These are phyloP conservation scores for Suillus subalutaceus DNA, from an alignment of 768 basidiomycete genomes.

Conservation along the genomic window DNA sequence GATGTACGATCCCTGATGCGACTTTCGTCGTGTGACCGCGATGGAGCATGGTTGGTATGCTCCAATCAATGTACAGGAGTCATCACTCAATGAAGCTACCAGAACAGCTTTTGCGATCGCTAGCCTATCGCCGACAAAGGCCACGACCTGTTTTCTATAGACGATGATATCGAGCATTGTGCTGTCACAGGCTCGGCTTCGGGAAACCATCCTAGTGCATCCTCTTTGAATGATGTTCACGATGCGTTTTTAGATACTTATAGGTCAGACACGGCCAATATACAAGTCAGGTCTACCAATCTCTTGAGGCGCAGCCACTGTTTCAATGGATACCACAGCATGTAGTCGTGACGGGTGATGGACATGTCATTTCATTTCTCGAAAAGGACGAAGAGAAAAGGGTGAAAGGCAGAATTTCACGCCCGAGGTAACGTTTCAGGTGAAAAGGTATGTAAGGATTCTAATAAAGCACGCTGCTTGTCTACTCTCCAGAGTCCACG, in stretches of 20 bases:
- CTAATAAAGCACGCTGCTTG: neutral
- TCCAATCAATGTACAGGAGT: neutral
- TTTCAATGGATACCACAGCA: neutral
- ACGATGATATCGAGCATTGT: neutral
- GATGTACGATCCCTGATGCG: neutral
- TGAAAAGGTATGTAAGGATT: neutral
- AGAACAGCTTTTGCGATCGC: neutral
- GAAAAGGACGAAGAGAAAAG: neutral
- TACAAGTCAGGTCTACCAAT: neutral
- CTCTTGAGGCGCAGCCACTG: neutral
- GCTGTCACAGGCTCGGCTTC: neutral
- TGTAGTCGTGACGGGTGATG: neutral
- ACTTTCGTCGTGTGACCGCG: neutral
- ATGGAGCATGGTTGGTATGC: neutral
- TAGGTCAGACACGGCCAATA: neutral
- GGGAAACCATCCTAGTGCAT: neutral
- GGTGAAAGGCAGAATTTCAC: neutral
- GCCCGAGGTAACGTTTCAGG: neutral
- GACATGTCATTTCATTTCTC: neutral
- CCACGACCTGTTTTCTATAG: neutral
- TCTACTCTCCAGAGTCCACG: constrained; percentile 1
- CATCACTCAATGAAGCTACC: neutral
- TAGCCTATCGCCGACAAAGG: no score
- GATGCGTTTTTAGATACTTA: neutral
- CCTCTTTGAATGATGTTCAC: neutral